Base-by-base conservation (phyloP, 1,284 basidiomycete genomes). In the Rhodotorula sp. region DNA sequence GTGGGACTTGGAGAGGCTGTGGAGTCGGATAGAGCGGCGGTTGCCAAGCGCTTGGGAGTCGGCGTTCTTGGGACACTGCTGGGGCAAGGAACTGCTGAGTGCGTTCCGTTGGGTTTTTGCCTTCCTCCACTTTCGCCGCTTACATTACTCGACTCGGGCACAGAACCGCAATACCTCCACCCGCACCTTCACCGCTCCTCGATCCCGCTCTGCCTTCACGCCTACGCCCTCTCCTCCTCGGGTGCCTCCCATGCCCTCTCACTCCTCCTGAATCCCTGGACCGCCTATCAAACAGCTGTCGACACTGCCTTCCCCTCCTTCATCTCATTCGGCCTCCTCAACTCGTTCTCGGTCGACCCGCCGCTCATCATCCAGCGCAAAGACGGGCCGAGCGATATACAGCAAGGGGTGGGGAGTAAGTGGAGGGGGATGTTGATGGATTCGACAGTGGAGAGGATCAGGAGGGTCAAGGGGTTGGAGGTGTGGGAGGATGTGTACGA, bases 1-100 rank as follows among this genome's bases (percentile, higher is more conserved):
- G 80, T 83, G 81, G 67, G 87, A 91, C 75, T 83, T 90, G 15
- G 79, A 82, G 22, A 64, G 77, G 19, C 82, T 85, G 51, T 79
- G 91, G 61, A 76, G 75, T 47, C 74, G 76, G 9, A 77, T 90
- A 57, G 89, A 88, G 87, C 66, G 76, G 2, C 77, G 80, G 7
- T 76, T 92, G 27, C 89, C 90, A 4, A 57, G 56, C 0, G 83
- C 85, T 29, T 92, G 90, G 90, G 89, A 91, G 72, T 84, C 90
- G 32, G 83, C 90, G 49, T 88, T 89, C 73, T 80, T 92, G 62
- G 90, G 90, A 85, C 77, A 71, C 82, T 78, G 77, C 59, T 78
- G 77, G 75, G 74, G 77, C 19, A 71, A 67, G 47, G 78, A 79
- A 53, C 62, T 77, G 24, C 52, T 73, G 27, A 67, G 76, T 77